A percentile compares a stretch with the other conserved stretches of the same genome.
Conservation (phyloP, 345 rosid genomes). For the Carallia pectinifolia region DNA sequence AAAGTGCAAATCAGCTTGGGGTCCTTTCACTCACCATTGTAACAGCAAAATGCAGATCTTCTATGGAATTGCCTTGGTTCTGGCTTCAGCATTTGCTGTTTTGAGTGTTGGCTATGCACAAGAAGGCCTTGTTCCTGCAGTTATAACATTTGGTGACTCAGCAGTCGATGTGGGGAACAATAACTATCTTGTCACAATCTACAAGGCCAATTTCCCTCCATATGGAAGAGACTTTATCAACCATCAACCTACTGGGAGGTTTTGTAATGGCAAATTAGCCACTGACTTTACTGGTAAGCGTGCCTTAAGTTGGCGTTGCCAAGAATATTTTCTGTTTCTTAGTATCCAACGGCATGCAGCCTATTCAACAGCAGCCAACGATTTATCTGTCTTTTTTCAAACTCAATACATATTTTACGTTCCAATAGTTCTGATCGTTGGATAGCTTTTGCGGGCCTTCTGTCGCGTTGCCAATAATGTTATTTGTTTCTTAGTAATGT, state of each 20-base stretch:
- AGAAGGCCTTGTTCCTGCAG: conserved; percentile 64
- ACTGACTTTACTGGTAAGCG: conserved; percentile 76
- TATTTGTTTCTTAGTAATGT: too few species aligned
- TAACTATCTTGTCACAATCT: conserved; percentile 72
- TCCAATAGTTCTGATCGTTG: too few species aligned
- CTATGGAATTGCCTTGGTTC: neutral
- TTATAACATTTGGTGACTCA: conserved; percentile 80
- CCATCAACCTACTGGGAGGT: conserved; percentile 79
- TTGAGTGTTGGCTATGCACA: conserved; percentile 25
- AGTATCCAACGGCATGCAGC: too few species aligned
- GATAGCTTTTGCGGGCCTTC: too few species aligned
- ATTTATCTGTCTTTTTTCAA: too few species aligned
- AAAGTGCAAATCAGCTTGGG: conserved; percentile 9
- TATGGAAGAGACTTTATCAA: conserved; percentile 78
- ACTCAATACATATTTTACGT: too few species aligned
- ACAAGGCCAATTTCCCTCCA: conserved; percentile 87
- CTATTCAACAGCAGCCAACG: too few species aligned
- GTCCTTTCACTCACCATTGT: conserved; percentile 2
- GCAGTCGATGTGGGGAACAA: conserved; percentile 94
- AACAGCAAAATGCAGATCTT: conserved; percentile 9
- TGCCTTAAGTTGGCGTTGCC: too few species aligned
- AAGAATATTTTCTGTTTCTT: too few species aligned
- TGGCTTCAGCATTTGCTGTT: conserved; percentile 3
- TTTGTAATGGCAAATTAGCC: conserved; percentile 89
- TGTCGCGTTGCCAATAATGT: too few species aligned